phyloP scores from a whole-genome alignment of 768 basidiomycete species.

The Boletus reticuloceps region DNA sequence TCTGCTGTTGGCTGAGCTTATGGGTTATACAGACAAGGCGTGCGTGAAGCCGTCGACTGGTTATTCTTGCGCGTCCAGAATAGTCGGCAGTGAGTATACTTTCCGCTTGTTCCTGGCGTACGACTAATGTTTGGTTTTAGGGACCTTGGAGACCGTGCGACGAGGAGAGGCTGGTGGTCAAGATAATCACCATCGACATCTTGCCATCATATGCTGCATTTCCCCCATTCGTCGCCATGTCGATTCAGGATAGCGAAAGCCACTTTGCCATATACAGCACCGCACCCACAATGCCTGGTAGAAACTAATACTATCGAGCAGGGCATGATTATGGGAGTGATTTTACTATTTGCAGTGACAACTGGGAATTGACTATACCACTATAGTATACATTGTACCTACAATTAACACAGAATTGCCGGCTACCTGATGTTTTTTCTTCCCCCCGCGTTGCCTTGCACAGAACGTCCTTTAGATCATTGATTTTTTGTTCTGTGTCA shows the following conservation, averaged over 20 bases:
- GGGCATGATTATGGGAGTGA: too few species aligned
- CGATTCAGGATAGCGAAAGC: neutral
- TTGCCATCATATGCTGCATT: neutral
- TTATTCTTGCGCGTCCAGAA: slow-evolving; percentile 92
- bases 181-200: neutral
- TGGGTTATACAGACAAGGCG: slow-evolving; percentile 62
- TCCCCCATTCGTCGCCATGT: neutral
- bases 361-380: too few species aligned
- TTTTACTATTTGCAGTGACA: too few species aligned
- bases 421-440: too few species aligned
- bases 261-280: too few species aligned
- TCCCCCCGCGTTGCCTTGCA: too few species aligned
- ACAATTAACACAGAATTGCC: too few species aligned
- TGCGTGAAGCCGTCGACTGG: slow-evolving; percentile 92
- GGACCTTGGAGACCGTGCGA: slow-evolving; percentile 17
- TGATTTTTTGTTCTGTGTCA: too few species aligned
- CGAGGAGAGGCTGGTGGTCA: slow-evolving; percentile 9
- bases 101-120: neutral
- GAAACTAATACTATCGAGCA: too few species aligned
- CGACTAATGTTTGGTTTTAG: neutral
- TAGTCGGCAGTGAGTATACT: slow-evolving; percentile 55
- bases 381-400: too few species aligned
- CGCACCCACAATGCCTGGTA: too few species aligned
- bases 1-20: neutral
- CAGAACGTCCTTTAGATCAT: too few species aligned